Evolutionary conservation across 768 basidiomycete genomes (phyloP), one percentile per base, ranked within the genome.

Genomic region (Leccinum fibrillosum): DNA sequence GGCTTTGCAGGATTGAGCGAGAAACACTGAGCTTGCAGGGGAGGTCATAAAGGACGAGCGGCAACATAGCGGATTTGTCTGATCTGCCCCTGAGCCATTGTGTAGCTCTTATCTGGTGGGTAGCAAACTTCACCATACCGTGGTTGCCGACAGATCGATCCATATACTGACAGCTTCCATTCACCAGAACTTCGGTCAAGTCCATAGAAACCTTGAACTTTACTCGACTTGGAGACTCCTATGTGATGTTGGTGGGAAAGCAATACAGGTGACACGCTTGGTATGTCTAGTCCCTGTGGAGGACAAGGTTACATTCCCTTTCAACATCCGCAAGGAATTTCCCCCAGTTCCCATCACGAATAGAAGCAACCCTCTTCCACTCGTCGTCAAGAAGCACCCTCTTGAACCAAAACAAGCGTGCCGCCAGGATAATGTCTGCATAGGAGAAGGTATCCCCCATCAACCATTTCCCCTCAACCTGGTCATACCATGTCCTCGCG

Each of bases 1-100:
- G 75, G 64, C 56, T 71, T 80, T 57, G 69, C 74, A 7, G 71
- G 62, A 53, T 78, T 78, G 9, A 71, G 70, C 0, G 77, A 70
- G 70, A 71, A 77, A 3, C 11, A 55, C 23, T 21, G 21, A 21
- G 21, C 21, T 21, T 21, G 21, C 21, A 4, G 17, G 74, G 69
- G 26, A 74, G 67, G 17, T 78, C 77, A 26, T 76, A 76, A 54
- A 78, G 65, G 52, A 67, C 58, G 19, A 77, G 69, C 1, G 70
- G 62, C 8, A 62, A 50, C 70, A 71, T 73, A 1, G 28, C 44
- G 23, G n/a, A 23, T 11, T 34, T 44, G 10, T 54, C 55, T 49
- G 21, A n/a, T 2, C 21, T 25, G 7, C 21, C 54, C 5, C 50
- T 5, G n/a, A 23, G 28, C 28, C 21, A 9, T 35, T 2, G 17